These are phyloP conservation scores for Plantago coronopus DNA, from an alignment of 305 asterid species.

Conservation along the genomic window DNA sequence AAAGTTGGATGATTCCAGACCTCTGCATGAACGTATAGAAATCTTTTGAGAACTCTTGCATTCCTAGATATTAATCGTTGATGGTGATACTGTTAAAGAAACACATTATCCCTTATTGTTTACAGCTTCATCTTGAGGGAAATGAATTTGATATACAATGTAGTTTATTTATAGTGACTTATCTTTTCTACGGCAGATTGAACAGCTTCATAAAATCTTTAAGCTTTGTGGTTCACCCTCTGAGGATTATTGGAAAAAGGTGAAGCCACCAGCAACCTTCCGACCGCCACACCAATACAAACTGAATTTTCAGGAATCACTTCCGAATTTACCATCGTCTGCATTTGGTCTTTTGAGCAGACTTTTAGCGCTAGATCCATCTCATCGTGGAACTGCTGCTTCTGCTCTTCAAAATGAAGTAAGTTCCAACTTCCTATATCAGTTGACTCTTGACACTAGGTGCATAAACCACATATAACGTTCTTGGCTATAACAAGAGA, in stretches of 20 bases:
- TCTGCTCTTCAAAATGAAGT: conserved; percentile 57
- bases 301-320: conserved; percentile 46
- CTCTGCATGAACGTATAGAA: too few species aligned
- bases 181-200: conserved; percentile 40
- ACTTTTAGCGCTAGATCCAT: conserved; percentile 64
- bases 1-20: too few species aligned
- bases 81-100: too few species aligned
- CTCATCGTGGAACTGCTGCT: conserved; percentile 51
- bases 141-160: not conserved
- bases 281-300: conserved; percentile 57
- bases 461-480: too few species aligned
- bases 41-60: too few species aligned
- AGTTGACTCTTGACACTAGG: not conserved
- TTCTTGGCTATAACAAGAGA: too few species aligned
- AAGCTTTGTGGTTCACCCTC: conserved; percentile 82
- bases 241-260: conserved; percentile 74
- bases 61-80: too few species aligned
- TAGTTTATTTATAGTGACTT: not conserved
- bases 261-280: conserved; percentile 70
- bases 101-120: too few species aligned
- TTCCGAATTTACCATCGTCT: conserved; percentile 53
- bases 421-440: conserved; percentile 22
- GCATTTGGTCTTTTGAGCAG: conserved; percentile 42
- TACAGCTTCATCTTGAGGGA: too few species aligned
- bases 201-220: conserved; percentile 78